Base-by-base conservation (phyloP, 345 rosid species). In the Cardamine chenopodiifolia region DNA sequence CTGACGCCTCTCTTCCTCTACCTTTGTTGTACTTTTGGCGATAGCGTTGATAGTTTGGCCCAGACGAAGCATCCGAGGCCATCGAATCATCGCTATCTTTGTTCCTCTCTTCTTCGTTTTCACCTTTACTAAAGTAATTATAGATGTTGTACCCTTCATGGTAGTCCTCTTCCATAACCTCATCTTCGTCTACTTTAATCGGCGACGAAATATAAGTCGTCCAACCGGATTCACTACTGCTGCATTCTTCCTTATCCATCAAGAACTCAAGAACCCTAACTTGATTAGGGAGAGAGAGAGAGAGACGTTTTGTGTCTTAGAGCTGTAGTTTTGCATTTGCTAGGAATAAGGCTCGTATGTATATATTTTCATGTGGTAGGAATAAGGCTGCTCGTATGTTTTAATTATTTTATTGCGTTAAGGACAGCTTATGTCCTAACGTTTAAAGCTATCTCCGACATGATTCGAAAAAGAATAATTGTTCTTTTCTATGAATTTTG, bases 151-250 rank as follows among this genome's bases (percentile, higher is more conserved):
- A 48, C 4, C 82, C 68, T 42, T 78, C 75, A 20, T 57, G 63
- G 34, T 56, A 79, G 31, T 67, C 76, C 6, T 49, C 78, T 48
- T 78, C 80, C n/a, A 66, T 70, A 17, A 62, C 73, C 8, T 81
- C 80, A 0, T 63, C 72, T 2, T 70, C 86, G 31, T 89, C 90
- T 76, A 80, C 86, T 73, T 83, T 50, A 68, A 74, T 80, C 10
- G 95, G 88, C 4, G 92, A 86, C 14, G 71, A 85, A 19, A 87
- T 75, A 80, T 89, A 89, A 37, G 66, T 83, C 23, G 96, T 89
- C 96, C 92, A 89, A n/a, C 96, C 96, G 0, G 96, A 89, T 82
- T 89, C 96, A 76, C 83, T 89, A 84, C 92, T 89, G 81, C 92
- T 87, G 35, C 92, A 87, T 62, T 80, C 95, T 86, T 89, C 95